These are phyloP conservation scores for Mariannaea sp. DNA, from an alignment of 2,329 filamentous ascomycete genomes.

Conservation along the genomic window DNA sequence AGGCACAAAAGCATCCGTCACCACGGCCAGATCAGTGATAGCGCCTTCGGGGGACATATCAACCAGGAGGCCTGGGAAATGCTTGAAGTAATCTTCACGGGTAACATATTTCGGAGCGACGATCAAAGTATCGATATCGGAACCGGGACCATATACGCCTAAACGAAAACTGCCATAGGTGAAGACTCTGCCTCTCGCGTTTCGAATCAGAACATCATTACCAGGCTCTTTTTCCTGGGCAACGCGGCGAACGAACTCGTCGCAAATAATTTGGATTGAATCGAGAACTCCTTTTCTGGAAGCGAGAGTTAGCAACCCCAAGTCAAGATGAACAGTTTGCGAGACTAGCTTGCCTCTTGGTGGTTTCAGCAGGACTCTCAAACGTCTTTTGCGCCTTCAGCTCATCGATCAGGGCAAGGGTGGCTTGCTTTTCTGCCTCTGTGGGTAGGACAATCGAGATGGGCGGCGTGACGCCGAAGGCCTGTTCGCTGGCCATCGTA, in stretches of 20 bases:
- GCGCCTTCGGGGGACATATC: constrained; percentile 77
- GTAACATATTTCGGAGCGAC: constrained; percentile 88
- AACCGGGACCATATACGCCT: constrained; percentile 91
- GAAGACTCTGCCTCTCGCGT: constrained; percentile 89
- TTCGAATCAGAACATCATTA: constrained; percentile 76
- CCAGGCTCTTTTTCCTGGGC: constrained; percentile 73
- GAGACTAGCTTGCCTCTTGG: constrained; percentile 67
- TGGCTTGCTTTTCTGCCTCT: constrained; percentile 74
- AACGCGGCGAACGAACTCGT: constrained; percentile 86
- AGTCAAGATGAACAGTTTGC: background rate
- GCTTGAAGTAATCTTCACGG: constrained; percentile 88
- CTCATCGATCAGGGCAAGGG: constrained; percentile 80
- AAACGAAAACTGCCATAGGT: constrained; percentile 95
- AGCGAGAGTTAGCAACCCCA: constrained; percentile 20
- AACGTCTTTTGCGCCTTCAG: constrained; percentile 91
- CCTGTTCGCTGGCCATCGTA: constrained; percentile 46
- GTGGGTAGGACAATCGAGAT: constrained; percentile 81
- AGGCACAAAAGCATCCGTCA: constrained; percentile 90
- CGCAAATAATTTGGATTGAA: constrained; percentile 77
- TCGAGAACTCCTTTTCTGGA: constrained; percentile 71
- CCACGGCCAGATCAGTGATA: constrained; percentile 82
- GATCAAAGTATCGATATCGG: constrained; percentile 96
- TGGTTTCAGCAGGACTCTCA: constrained; percentile 79
- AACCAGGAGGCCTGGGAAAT: constrained; percentile 80
- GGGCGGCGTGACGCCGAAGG: constrained; percentile 76